These are phyloP conservation scores for Dissoconium aciculare DNA, from an alignment of 2,329 filamentous ascomycete genomes.

Conservation along the genomic window DNA sequence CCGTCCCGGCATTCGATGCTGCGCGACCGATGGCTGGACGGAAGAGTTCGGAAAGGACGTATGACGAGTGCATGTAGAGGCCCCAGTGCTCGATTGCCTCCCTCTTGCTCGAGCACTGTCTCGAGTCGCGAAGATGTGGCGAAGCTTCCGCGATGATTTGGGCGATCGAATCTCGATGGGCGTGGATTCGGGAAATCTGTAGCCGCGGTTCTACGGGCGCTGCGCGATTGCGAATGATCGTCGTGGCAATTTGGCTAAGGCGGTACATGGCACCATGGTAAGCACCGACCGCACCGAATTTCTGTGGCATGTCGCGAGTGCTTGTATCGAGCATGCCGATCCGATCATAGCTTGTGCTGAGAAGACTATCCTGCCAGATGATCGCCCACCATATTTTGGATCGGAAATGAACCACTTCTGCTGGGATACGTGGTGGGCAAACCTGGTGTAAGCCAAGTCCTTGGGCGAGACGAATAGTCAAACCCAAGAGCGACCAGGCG, in stretches of 20 bases:
- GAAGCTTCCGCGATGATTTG: conserved; percentile 43
- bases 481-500: conserved; percentile 45
- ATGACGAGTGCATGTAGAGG: conserved; percentile 46
- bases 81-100: conserved; percentile 47
- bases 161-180: conserved; percentile 42
- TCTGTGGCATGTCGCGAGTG: conserved; percentile 26
- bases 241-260: conserved; percentile 43
- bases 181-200: conserved; percentile 37
- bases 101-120: conserved; percentile 32
- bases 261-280: conserved; percentile 45
- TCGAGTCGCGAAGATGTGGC: conserved; percentile 41
- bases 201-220: conserved; percentile 39
- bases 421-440: conserved; percentile 38
- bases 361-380: conserved; percentile 49
- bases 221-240: conserved; percentile 44
- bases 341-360: conserved; percentile 50
- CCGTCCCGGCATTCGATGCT: conserved; percentile 30
- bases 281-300: conserved; percentile 31
- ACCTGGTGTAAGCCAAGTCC: conserved; percentile 45
- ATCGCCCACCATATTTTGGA: conserved; percentile 40
- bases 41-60: conserved; percentile 47
- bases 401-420: conserved; percentile 30
- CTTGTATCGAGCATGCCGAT: conserved; percentile 39
- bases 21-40: conserved; percentile 43
- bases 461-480: conserved; percentile 46